These are phyloP conservation scores for Candida freyschussii DNA, from an alignment of 1,139 yeast genomes.

Conservation along the genomic window DNA sequence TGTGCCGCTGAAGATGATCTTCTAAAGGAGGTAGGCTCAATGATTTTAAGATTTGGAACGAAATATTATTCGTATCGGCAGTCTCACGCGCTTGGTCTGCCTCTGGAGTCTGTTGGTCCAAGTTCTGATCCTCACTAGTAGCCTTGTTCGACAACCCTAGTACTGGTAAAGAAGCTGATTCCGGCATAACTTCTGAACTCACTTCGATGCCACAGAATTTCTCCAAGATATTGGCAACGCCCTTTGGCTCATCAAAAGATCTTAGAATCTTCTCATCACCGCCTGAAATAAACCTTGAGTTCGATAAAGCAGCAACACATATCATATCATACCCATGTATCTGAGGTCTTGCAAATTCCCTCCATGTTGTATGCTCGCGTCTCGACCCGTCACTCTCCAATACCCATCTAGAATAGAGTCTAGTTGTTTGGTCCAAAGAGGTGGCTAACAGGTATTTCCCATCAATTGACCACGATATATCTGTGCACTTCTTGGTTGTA, in stretches of 20 bases:
- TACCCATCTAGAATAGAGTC: constrained; percentile 68
- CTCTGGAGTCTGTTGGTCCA: constrained; percentile 35
- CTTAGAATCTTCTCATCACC: constrained; percentile 94
- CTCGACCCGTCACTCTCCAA: constrained; percentile 28
- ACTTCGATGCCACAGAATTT: constrained; percentile 46
- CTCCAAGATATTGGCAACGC: constrained; percentile 60
- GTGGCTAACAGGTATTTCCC: constrained; percentile 73
- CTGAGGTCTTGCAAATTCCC: constrained; percentile 94
- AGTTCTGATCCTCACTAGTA: constrained; percentile 42
- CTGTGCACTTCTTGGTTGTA: constrained; percentile 68
- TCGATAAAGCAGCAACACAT: constrained; percentile 60
- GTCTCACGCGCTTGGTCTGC: constrained; percentile 34
- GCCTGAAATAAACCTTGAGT: constrained; percentile 75
- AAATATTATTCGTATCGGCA: constrained; percentile 35
- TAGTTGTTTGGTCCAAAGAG: constrained; percentile 86
- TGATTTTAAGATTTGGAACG: constrained; percentile 41
- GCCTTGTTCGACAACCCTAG: constrained; percentile 94
- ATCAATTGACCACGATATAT: constrained; percentile 67
- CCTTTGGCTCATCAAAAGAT: constrained; percentile 84
- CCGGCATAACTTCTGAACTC: constrained; percentile 34
- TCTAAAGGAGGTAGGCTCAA: constrained; percentile 70
- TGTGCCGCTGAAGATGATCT: constrained; percentile 84
- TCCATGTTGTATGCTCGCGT: constrained; percentile 49
- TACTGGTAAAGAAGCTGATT: constrained; percentile 87
- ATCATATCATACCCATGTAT: constrained; percentile 98